phyloP scores from a whole-genome alignment of 108 stramenopile genomes.

The Asterionellopsis glacialis region DNA sequence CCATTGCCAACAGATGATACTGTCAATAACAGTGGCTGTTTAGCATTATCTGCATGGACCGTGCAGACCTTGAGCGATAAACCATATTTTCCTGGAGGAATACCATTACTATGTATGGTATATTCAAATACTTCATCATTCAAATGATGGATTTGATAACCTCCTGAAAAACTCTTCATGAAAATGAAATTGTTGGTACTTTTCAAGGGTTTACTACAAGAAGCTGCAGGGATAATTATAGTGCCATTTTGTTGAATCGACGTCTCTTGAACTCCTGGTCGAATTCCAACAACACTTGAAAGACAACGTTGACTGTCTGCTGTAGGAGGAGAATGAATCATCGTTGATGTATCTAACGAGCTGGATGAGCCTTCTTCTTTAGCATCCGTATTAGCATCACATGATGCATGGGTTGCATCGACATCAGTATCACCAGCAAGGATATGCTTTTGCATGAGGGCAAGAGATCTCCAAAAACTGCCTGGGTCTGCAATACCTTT shows the following conservation, averaged over 20 bases:
- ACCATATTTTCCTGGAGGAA: slow-evolving; percentile 16
- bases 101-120: slow-evolving; percentile 1
- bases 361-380: slow-evolving; percentile 19
- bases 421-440: slow-evolving; percentile 14
- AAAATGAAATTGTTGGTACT: slow-evolving; percentile 24
- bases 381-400: slow-evolving; percentile 9
- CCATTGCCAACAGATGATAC: not conserved
- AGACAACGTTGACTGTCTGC: slow-evolving; percentile 17
- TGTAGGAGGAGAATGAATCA: not conserved
- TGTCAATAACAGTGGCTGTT: slow-evolving; percentile 4
- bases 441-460: slow-evolving; percentile 32
- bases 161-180: slow-evolving; percentile 28
- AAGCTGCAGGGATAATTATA: slow-evolving; percentile 19
- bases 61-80: slow-evolving; percentile 23
- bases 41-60: slow-evolving; percentile 22
- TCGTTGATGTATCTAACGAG: slow-evolving; percentile 22
- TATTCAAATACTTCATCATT: slow-evolving; percentile 35
- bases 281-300: too few species aligned
- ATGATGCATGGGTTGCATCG: too few species aligned
- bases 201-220: slow-evolving; percentile 22
- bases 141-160: slow-evolving; percentile 30
- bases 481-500: slow-evolving; percentile 25
- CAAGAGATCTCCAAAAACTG: slow-evolving; percentile 38
- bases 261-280: slow-evolving; percentile 20
- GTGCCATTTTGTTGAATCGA: slow-evolving; percentile 12